Base-by-base conservation (phyloP, 2,329 filamentous ascomycete genomes). In the Cordyceps cateniannulata region DNA sequence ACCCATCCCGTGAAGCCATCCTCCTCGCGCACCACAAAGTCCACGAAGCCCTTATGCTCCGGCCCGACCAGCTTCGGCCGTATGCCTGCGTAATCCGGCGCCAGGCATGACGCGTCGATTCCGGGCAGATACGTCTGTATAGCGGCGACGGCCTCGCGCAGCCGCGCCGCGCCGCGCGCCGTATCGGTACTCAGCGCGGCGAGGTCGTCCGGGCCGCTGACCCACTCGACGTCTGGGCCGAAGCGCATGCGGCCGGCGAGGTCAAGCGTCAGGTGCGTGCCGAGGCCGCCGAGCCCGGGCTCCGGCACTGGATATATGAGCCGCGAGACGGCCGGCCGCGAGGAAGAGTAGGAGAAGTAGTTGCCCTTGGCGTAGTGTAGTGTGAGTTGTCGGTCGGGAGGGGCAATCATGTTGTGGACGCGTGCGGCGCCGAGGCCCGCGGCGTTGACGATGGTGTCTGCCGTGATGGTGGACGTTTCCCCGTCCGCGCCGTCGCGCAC, bases 201-300 rank as follows among this genome's bases (percentile, higher is more conserved):
- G n/a, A 96, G 79, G 68, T 96, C 85, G 9, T 76, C 74, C 0
- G 91, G 85, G 1, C 80, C 76, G 53, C 88, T 83, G 0, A 96
- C 88, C 95, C 95, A 98, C 72, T 98, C 91, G 16, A 97, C 89
- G 70, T 99, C 95, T 0, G 95, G 95, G 0, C 95, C 95, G 73
- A 99, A 99, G 42, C 91, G 88, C 48, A 98, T 82, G 1, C 90
- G 85, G 0, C 93, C 93, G 0, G 79, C 83, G 75, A 98, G 82
- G 72, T 99, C 95, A 61, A 98, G 82, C 1, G 95, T 99, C 20
- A 99, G 79, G 73, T 99, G 95, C 0, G 95, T 98, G 52, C 95
- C 95, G 0, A 99, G 78, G 0, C 95, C 93, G 56, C 85, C 93
- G 24, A 87, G 84, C 2, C 93, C 93, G 0, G 92, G 89, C 9